These are phyloP conservation scores for Musa troglodytarum DNA, from an alignment of 176 grass and related monocot species.

Conservation along the genomic window DNA sequence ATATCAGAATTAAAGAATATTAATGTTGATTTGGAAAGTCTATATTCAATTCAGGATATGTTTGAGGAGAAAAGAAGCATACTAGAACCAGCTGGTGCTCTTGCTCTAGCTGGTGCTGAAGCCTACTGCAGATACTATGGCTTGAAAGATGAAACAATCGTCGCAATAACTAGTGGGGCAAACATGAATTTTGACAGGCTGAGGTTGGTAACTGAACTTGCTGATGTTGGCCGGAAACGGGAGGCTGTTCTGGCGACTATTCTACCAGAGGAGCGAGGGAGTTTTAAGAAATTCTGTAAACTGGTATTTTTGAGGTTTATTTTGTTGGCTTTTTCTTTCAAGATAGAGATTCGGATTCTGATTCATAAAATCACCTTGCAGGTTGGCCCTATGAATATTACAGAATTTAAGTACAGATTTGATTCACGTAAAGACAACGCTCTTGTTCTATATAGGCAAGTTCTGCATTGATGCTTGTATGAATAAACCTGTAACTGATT, in stretches of 20 bases:
- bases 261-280: slow-evolving; percentile 74
- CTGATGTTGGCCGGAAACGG: slow-evolving; percentile 85
- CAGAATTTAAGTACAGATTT: slow-evolving; percentile 99
- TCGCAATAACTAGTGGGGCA: slow-evolving; percentile 88
- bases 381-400: slow-evolving; percentile 96
- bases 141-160: slow-evolving; percentile 78
- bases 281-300: slow-evolving; percentile 81
- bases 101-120: slow-evolving; percentile 81
- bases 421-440: slow-evolving; percentile 66
- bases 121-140: slow-evolving; percentile 92
- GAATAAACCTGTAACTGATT: neutral
- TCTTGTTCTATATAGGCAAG: slow-evolving; percentile 88
- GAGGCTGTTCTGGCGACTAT: slow-evolving; percentile 82
- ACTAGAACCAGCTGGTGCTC: slow-evolving; percentile 90
- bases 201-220: slow-evolving; percentile 85
- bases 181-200: slow-evolving; percentile 99
- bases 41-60: slow-evolving; percentile 68
- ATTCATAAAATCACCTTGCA: slow-evolving; percentile 30
- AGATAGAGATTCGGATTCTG: slow-evolving; percentile 18
- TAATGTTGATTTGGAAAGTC: neutral
- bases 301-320: slow-evolving; percentile 30
- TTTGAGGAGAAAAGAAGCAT: slow-evolving; percentile 99
- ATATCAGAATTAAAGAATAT: neutral
- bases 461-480: neutral
- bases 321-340: neutral